Base-by-base conservation (phyloP, 169 alveolate species). In the Cyclospora cayetanensis region DNA sequence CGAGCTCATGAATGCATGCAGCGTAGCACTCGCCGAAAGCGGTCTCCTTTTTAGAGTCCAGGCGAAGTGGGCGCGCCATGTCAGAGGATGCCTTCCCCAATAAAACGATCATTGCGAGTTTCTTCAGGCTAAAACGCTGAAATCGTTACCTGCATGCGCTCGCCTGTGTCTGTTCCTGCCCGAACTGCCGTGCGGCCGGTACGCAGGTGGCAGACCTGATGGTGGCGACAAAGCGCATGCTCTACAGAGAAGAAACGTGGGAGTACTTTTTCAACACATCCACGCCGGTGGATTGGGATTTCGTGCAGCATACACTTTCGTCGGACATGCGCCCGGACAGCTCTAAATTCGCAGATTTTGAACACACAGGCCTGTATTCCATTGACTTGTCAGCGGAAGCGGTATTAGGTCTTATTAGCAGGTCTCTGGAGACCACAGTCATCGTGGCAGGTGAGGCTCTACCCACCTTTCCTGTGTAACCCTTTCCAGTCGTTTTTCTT, bases 201-300 rank as follows among this genome's bases (percentile, higher is more conserved):
- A n/a, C 2, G 12, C 89, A 80, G 89, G 89, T 74, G 3, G 70
- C 89, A 53, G 89, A 80, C 74, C 41, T 80, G 46, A 25, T 80
- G 35, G 89, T 80, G 3, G 89, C 89, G 52, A 80, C 89, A 42
- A 80, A 80, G 35, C n/a, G 89, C 41, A 29, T 29, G 52, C 89
- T 80, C 22, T 80, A 80, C 50, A 29, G 53, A 50, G 55, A 34
- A 4, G 25, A 27, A 34, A 80, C 76, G 76, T 80, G 89, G 89
- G 55, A 80, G 35, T 70, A 46, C 37, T 80, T 80, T 80, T 52
- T 80, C 27, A 80, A 53, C 20, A 41, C 27, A 4, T 27, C 50
- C 55, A 80, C 74, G 34, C 89, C 89, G 31, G 50, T 74, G 39
- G 89, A 80, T 46, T 41, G 46, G 74, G 89, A 80, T 22, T 80